Evolutionary conservation across 2,329 filamentous ascomycete species (phyloP), one percentile per base, ranked within the genome.

Genomic region (Fusarium incarnatum): DNA sequence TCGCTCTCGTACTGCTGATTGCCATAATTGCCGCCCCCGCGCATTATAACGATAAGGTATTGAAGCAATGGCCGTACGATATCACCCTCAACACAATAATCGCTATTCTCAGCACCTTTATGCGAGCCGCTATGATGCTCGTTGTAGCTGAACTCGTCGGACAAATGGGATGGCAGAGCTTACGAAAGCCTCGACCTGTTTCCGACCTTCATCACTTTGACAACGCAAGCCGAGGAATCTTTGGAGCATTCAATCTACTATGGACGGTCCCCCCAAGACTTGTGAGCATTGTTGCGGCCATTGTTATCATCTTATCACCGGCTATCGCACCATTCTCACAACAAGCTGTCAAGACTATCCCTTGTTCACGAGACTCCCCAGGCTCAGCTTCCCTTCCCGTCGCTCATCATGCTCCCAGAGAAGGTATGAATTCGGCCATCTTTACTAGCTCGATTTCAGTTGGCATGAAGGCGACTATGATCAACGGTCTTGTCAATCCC

Each of bases 1-100:
- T 62, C 8, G 60, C 57, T n/a, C 3, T 62, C 3, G 46, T 25
- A 2, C 8, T 62, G 8, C 1, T 62, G 15, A 32, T 62, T 15
- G 60, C 60, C 8, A 62, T 27, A 6, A 62, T 62, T 1, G 57
- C 41, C 1, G 27, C 41, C 0, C 60, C 60, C 0, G 60, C 60
- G 5, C 30, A 41, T 13, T 41, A 62, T 16, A 55, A 62, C 4
- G 23, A 62, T 3, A 32, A 32, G 46, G 60, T 62, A 9, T n/a
- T 41, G 16, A 27, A n/a, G 3, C 25, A n/a, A 46, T 62, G 57
- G 60, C 60, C 57, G 2, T 62, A 62, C 41, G 57, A 62, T 3
- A 62, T 62, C n/a, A 62, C 25, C 1, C 57, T 62, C 10, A 62
- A 62, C 27, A 62, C 60, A 15, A 41, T 55, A 1, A 41, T 62